A percentile compares a stretch with the other conserved stretches of the same genome.
Evolutionary conservation across 495 filamentous ascomycete species (phyloP).

Genomic region (Penicilliopsis zonata): DNA sequence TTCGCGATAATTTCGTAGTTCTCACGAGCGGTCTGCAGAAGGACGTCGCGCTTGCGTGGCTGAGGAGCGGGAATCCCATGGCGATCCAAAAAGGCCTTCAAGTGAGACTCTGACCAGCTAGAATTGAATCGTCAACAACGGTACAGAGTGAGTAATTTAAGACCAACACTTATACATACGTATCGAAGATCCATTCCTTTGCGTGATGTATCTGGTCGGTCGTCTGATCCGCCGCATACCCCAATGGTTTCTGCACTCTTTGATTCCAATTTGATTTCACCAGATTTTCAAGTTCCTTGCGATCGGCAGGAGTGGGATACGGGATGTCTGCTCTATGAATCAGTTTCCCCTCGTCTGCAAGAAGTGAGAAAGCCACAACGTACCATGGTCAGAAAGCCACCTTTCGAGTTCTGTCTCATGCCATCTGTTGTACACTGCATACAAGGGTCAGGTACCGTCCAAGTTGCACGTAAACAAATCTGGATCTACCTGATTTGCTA

Average conservation of each 20-base stretch:
- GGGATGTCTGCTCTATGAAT: constrained; percentile 49
- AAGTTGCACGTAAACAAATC: not conserved
- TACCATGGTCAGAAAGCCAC: constrained; percentile 83
- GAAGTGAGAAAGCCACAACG: not conserved
- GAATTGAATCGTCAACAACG: constrained; percentile 11
- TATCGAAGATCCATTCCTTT: constrained; percentile 91
- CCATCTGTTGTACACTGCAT: constrained; percentile 92
- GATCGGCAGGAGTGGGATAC: constrained; percentile 72
- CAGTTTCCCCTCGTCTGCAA: constrained; percentile 1
- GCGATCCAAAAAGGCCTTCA: constrained; percentile 87
- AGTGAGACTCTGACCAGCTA: constrained; percentile 72
- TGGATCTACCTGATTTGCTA: constrained; percentile 63
- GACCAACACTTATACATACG: constrained; percentile 41
- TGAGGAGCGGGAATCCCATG: constrained; percentile 71
- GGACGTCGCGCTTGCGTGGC: constrained; percentile 71
- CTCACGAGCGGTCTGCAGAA: constrained; percentile 64
- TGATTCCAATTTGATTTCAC: constrained; percentile 82
- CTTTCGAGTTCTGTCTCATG: constrained; percentile 95
- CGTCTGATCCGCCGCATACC: constrained; percentile 62
- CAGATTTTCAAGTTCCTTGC: constrained; percentile 70
- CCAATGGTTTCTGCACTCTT: constrained; percentile 56
- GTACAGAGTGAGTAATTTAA: not conserved
- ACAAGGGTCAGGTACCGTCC: constrained; percentile 5
- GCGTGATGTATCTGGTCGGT: constrained; percentile 56
- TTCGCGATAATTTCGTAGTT: constrained; percentile 74